Conservation (phyloP, 2,329 filamentous ascomycete genomes). For the Didymosphaeria variabile region DNA sequence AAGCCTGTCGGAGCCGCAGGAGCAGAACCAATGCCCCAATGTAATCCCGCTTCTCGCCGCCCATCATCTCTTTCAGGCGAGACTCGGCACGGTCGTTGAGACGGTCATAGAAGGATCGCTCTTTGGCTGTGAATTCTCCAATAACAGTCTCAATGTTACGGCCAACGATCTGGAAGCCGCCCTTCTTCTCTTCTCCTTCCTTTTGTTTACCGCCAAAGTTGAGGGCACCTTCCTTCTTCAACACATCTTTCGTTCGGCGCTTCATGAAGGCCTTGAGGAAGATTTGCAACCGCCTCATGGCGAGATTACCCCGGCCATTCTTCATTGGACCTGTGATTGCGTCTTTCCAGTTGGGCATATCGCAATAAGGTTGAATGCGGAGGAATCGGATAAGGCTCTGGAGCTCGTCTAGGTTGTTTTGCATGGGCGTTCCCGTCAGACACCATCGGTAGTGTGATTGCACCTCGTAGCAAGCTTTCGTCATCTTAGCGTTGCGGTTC, state of each 20-base stretch:
- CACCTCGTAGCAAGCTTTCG: slow-evolving; percentile 88
- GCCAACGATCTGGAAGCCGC: slow-evolving; percentile 88
- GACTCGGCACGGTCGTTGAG: slow-evolving; percentile 85
- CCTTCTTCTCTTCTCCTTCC: slow-evolving; percentile 64
- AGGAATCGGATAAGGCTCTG: slow-evolving; percentile 94
- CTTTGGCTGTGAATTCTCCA: slow-evolving; percentile 79
- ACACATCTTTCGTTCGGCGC: slow-evolving; percentile 95
- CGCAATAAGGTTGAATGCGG: slow-evolving; percentile 88
- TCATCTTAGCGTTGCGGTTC: slow-evolving; percentile 94
- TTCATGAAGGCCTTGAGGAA: slow-evolving; percentile 97
- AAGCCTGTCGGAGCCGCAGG: slow-evolving; percentile 89
- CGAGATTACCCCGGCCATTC: slow-evolving; percentile 86
- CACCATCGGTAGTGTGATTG: slow-evolving; percentile 93
- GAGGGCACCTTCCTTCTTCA: slow-evolving; percentile 85
- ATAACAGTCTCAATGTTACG: slow-evolving; percentile 85
- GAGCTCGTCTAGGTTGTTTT: slow-evolving; percentile 96
- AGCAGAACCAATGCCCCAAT: slow-evolving; percentile 92
- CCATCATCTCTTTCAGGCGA: slow-evolving; percentile 89
- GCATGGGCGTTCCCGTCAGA: slow-evolving; percentile 94
- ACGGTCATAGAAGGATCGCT: slow-evolving; percentile 85
- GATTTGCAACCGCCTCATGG: slow-evolving; percentile 84
- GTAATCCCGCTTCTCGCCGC: slow-evolving; percentile 80
- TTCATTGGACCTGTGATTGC: slow-evolving; percentile 91
- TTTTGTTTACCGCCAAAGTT: slow-evolving; percentile 76
- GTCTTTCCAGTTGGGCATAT: slow-evolving; percentile 86